phyloP scores from a whole-genome alignment of 169 alveolate genomes.

The Perkinsus marinus region DNA sequence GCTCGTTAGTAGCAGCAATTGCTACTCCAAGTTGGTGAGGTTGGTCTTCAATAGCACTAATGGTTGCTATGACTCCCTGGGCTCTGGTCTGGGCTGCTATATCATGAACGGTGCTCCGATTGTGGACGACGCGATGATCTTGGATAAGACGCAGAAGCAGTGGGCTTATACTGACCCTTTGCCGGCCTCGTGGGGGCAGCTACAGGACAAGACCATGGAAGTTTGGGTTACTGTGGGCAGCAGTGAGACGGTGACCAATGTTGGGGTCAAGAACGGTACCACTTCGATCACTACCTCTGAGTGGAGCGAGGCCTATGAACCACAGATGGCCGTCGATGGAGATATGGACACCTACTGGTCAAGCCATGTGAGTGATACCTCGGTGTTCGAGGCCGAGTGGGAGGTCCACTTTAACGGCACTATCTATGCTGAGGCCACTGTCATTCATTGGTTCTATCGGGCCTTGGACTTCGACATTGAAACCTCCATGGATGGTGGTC shows the following conservation, averaged over 20 bases:
- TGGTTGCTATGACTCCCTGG: not conserved
- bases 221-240: not conserved
- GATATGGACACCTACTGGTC: not conserved
- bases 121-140: not conserved
- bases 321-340: not conserved
- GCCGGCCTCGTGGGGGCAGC: not conserved
- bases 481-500: not conserved
- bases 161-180: not conserved
- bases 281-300: not conserved
- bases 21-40: conserved; percentile 1
- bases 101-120: not conserved
- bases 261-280: not conserved
- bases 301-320: not conserved
- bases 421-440: not conserved
- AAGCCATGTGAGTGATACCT: not conserved
- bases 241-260: not conserved
- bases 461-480: not conserved
- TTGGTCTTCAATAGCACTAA: not conserved
- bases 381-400: not conserved
- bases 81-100: not conserved
- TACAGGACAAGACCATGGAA: not conserved
- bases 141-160: not conserved
- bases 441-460: not conserved
- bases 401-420: not conserved
- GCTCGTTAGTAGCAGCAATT: not conserved